A percentile compares a stretch with the other conserved stretches of the same genome.
Conservation (phyloP, 2,329 filamentous ascomycete species). For the Ceratocystis destructans region DNA sequence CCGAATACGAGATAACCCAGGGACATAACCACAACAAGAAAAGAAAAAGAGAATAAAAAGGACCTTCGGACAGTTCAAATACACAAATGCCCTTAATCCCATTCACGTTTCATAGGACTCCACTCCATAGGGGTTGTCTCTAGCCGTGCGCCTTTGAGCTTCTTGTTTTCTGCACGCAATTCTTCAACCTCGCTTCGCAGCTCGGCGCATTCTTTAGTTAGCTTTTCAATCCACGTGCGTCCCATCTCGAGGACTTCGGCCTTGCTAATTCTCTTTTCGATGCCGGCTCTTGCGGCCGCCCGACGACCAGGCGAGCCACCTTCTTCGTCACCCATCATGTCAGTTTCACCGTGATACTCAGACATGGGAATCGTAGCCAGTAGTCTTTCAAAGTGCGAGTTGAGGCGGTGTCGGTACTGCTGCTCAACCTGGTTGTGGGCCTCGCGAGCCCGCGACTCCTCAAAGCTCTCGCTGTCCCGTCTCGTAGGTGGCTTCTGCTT, state of each 20-base stretch:
- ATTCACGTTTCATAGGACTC: constrained; percentile 4
- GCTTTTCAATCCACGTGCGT: constrained; percentile 29
- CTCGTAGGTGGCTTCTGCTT: constrained; percentile 15
- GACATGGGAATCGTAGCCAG: constrained; percentile 29
- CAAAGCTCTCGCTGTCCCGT: constrained; percentile 33
- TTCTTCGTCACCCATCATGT: constrained; percentile 22
- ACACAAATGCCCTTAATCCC: not conserved
- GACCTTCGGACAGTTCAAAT: not conserved
- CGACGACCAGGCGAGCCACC: constrained; percentile 23
- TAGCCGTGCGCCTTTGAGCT: not conserved
- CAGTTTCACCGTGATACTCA: constrained; percentile 23
- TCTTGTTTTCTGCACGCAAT: constrained; percentile 10
- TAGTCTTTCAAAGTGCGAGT: constrained; percentile 33
- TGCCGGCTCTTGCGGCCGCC: constrained; percentile 20
- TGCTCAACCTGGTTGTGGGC: constrained; percentile 36
- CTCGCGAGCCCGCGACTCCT: constrained; percentile 25
- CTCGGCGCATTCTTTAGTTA: constrained; percentile 29
- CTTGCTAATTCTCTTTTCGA: constrained; percentile 29
- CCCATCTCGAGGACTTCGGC: constrained; percentile 35
- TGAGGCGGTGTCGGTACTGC: constrained; percentile 36
- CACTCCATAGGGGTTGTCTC: not conserved
- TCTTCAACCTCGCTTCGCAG: constrained; percentile 19
- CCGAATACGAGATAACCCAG: not conserved
- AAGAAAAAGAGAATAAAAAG: not conserved
- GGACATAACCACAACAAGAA: not conserved